A percentile compares a stretch with the other conserved stretches of the same genome.
Evolutionary conservation across 768 basidiomycete genomes (phyloP).

Genomic region (Boletus pseudo-olivaceus): DNA sequence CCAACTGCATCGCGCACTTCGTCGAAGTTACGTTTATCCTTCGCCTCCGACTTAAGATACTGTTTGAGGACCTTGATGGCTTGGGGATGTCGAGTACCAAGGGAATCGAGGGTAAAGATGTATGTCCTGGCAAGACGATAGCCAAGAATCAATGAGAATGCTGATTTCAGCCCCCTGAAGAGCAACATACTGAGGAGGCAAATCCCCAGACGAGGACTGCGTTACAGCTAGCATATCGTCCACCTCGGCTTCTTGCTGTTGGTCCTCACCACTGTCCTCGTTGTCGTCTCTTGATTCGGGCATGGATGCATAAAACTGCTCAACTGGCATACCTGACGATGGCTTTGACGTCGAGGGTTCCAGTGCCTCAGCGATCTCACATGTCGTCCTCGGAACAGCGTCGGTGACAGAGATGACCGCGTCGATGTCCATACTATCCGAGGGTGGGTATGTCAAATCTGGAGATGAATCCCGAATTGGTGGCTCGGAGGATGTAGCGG

Average conservation of each 20-base stretch:
- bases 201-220: slow-evolving; percentile 14
- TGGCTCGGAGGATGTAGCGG: slow-evolving; percentile 3
- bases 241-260: slow-evolving; percentile 31
- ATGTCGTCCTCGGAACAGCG: neutral
- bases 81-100: slow-evolving; percentile 67
- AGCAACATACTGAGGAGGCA: slow-evolving; percentile 20
- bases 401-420: neutral
- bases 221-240: slow-evolving; percentile 28
- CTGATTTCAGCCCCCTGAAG: neutral
- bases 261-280: slow-evolving; percentile 29
- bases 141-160: neutral
- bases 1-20: slow-evolving; percentile 39
- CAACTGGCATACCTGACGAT: slow-evolving; percentile 14
- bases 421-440: slow-evolving; percentile 31
- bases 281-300: slow-evolving; percentile 12
- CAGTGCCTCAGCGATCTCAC: neutral
- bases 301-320: slow-evolving; percentile 22
- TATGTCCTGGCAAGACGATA: slow-evolving; percentile 49
- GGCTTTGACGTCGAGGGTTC: slow-evolving; percentile 5
- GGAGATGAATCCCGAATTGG: slow-evolving; percentile 16
- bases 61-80: slow-evolving; percentile 55
- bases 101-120: slow-evolving; percentile 88
- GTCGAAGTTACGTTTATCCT: slow-evolving; percentile 56
- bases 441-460: slow-evolving; percentile 16
- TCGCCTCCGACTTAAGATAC: slow-evolving; percentile 78